Evolutionary conservation across 2,329 filamentous ascomycete genomes (phyloP), one percentile per base, ranked within the genome.

Genomic region (Diaporthe citriasiana): DNA sequence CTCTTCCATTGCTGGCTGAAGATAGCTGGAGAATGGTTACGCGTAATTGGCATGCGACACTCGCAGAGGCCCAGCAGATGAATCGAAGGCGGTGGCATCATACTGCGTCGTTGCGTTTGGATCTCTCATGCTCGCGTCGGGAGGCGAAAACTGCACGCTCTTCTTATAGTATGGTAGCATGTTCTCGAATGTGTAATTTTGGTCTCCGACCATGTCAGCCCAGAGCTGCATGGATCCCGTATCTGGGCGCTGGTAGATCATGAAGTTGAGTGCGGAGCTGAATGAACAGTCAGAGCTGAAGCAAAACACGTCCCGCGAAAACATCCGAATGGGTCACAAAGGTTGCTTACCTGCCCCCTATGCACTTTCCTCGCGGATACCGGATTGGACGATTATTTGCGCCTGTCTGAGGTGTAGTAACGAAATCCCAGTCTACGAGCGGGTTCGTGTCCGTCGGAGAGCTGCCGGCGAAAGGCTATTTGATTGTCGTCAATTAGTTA

Each of bases 351-450:
- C 53, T 70, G 47, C 66, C 66, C 13, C 53, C 50, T 8, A 56
- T 17, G 12, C 53, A 70, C 1, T 70, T 53, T 13, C 47, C 53
- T 4, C 66, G 66, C 9, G 50, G 33, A 27, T 56, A 53, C 35
- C 50, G 50, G 27, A 56, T 42, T 6, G 50, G 47, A 3, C 66
- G 47, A 12, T 40, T 53, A 9, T 57, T 56, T 25, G 60, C 60
- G 12, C 60, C 60, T 35, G 42, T 35, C 30, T 74, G 72, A 9
- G 73, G 51, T n/a, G 51, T 68, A 30, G 66, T 70, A 15, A 70
- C 66, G 8, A 70, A 56, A 12, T 45, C 47, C 66, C 66, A 70
- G 30, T 70, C 66, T n/a, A 70, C 53, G 22, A 70, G 22, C 4
- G 47, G 66, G 17, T 70, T 51, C 8, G 66, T 59, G 13, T 56